Evolutionary conservation across 1,284 basidiomycete genomes (phyloP).

Genomic region (Cryptococcus hybrid): DNA sequence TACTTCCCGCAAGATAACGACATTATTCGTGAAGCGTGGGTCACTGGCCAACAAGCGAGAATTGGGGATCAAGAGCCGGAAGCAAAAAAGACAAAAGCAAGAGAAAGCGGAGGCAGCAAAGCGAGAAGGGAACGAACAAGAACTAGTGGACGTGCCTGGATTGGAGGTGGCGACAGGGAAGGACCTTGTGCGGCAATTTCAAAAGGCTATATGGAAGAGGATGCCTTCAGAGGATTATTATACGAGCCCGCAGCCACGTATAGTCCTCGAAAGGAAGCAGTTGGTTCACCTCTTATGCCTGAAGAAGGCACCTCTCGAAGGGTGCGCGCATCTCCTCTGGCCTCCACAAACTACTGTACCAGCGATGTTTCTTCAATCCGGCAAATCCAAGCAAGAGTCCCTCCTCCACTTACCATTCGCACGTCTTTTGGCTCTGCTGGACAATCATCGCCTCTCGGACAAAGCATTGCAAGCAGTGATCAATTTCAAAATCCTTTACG

Average conservation of each 20-base stretch:
- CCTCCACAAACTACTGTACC: slow-evolving; percentile 4
- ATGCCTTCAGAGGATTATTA: slow-evolving; percentile 3
- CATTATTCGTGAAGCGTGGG: slow-evolving; percentile 85
- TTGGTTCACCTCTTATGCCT: slow-evolving; percentile 16
- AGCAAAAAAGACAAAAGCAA: slow-evolving; percentile 4
- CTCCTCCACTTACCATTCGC: slow-evolving; percentile 15
- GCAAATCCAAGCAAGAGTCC: slow-evolving; percentile 3
- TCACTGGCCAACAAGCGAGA: slow-evolving; percentile 76
- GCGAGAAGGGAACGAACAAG: not conserved
- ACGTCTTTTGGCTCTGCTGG: slow-evolving; percentile 9
- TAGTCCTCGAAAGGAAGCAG: slow-evolving; percentile 19
- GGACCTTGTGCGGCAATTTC: slow-evolving; percentile 6
- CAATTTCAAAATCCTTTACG: slow-evolving; percentile 1
- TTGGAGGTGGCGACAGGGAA: not conserved
- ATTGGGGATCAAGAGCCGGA: slow-evolving; percentile 60
- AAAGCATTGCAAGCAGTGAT: not conserved
- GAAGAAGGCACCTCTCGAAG: slow-evolving; percentile 9
- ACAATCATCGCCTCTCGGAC: not conserved
- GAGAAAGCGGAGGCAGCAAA: not conserved
- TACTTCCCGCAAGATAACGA: slow-evolving; percentile 56
- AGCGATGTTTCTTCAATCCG: not conserved
- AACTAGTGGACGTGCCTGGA: not conserved
- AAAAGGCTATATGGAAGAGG: not conserved
- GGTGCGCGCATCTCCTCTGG: slow-evolving; percentile 17
- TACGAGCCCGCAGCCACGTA: slow-evolving; percentile 20